A percentile compares a stretch with the other conserved stretches of the same genome.
Evolutionary conservation across 1,139 yeast species (phyloP).

Genomic region (Protomyces arabidopsidicola): DNA sequence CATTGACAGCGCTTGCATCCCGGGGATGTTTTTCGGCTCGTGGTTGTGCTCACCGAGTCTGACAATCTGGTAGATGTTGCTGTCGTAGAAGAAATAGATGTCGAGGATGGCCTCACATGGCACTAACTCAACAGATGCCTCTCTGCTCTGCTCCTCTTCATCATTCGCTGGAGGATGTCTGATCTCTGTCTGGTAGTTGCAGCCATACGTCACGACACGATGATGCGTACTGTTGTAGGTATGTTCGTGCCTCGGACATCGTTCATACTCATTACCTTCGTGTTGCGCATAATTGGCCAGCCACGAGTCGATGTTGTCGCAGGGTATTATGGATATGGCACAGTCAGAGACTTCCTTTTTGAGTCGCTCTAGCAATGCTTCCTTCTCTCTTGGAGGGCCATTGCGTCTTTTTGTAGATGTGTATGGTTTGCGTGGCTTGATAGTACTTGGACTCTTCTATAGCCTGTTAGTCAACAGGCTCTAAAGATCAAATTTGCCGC

Average conservation of each 20-base stretch:
- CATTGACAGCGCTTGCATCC: too few species aligned
- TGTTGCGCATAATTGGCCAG: conserved; percentile 17
- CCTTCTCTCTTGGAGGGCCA: conserved; percentile 2
- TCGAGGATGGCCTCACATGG: conserved; percentile 23
- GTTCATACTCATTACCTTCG: conserved; percentile 22
- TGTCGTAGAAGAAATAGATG: conserved; percentile 22
- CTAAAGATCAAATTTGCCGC: too few species aligned
- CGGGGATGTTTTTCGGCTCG: not conserved
- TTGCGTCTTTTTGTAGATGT: conserved; percentile 11
- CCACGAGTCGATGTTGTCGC: conserved; percentile 19
- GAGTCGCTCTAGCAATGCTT: conserved; percentile 17
- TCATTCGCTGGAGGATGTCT: not conserved
- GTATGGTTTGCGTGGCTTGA: conserved; percentile 23
- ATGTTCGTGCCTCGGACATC: conserved; percentile 19
- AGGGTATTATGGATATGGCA: conserved; percentile 12
- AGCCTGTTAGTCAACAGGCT: not conserved
- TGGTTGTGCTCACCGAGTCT: conserved; percentile 20
- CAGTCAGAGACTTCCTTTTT: conserved; percentile 14
- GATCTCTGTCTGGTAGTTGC: conserved; percentile 5
- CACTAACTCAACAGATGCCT: not conserved
- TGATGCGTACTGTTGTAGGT: conserved; percentile 26
- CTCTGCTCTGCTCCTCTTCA: not conserved
- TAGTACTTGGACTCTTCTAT: not conserved
- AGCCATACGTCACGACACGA: conserved; percentile 24
- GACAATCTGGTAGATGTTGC: conserved; percentile 9